Evolutionary conservation across 129 eudicot species (phyloP).

Genomic region (Tanacetum coccineum): DNA sequence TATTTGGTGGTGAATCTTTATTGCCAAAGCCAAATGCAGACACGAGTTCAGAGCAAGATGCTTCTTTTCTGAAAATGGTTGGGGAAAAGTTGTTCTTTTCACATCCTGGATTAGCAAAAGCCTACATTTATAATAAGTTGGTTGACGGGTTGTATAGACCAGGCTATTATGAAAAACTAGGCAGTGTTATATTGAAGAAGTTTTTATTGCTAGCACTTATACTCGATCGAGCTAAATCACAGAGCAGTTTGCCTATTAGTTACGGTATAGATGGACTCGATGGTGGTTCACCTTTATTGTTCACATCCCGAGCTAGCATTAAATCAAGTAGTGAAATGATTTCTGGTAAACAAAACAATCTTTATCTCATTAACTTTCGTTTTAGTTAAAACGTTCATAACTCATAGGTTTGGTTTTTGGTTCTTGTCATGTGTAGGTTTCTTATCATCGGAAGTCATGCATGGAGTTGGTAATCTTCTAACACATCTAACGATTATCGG

Average conservation of each 20-base stretch:
- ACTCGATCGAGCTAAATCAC: conserved; percentile 84
- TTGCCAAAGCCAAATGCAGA: conserved; percentile 54
- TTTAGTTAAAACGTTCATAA: conserved; percentile 2
- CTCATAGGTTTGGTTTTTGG: conserved; percentile 11
- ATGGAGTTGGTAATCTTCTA: conserved; percentile 93
- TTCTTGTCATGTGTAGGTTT: conserved; percentile 45
- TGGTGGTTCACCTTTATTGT: conserved; percentile 95
- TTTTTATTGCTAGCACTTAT: conserved; percentile 72
- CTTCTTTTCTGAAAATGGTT: conserved; percentile 73
- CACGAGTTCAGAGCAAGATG: conserved; percentile 62
- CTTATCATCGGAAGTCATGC: conserved; percentile 91
- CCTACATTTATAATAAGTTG: too few relatives aligned
- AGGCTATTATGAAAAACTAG: conserved; percentile 87
- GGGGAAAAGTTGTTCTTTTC: conserved; percentile 81
- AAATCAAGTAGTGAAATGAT: conserved; percentile 79
- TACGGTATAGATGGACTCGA: conserved; percentile 96
- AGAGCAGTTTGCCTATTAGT: conserved; percentile 73
- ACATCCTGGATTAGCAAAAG: conserved; percentile 73
- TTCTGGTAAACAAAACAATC: conserved; percentile 39
- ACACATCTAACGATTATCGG: conserved; percentile 82
- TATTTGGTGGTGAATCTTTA: conserved; percentile 89
- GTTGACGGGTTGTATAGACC: conserved; percentile 96
- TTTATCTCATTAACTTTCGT: not conserved
- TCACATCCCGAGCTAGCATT: conserved; percentile 51
- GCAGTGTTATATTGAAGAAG: conserved; percentile 80